A percentile compares a stretch with the other conserved stretches of the same genome.
Conservation (phyloP, 176 grass and related monocot species). For the Eragrostis nindensis region DNA sequence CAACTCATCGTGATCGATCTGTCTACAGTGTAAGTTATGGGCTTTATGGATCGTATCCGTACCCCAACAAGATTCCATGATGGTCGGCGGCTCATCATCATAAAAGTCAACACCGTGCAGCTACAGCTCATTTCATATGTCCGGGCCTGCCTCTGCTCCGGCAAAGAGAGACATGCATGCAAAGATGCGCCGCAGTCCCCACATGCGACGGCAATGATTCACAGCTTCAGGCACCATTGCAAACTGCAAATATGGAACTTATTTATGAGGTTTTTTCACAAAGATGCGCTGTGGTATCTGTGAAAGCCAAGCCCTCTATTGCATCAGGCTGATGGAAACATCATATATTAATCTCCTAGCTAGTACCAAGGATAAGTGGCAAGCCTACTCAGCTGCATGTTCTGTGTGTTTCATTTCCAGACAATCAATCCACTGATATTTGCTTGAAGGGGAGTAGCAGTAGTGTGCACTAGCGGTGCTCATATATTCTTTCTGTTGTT, state of each 20-base stretch:
- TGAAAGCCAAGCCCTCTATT: not conserved
- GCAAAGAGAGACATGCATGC: conserved; percentile 30
- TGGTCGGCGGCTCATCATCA: conserved; percentile 4
- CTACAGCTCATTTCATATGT: conserved; percentile 36
- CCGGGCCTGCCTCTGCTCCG: conserved; percentile 20
- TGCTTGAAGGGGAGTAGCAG: too few species aligned
- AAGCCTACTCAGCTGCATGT: not conserved
- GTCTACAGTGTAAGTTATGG: not conserved
- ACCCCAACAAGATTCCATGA: conserved; percentile 21
- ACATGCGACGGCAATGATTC: conserved; percentile 43
- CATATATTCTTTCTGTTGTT: not conserved
- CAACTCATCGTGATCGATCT: not conserved
- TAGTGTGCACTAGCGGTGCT: not conserved
- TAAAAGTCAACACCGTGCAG: conserved; percentile 30
- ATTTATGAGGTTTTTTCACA: not conserved
- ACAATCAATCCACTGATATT: not conserved
- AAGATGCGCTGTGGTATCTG: conserved; percentile 11
- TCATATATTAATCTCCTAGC: conserved; percentile 2
- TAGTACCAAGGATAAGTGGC: not conserved
- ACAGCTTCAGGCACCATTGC: not conserved
- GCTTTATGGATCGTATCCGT: not conserved
- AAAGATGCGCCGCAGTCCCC: conserved; percentile 43
- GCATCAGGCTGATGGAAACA: not conserved
- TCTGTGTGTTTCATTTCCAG: not conserved
- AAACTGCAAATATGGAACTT: not conserved